Evolutionary conservation across 768 basidiomycete genomes (phyloP).

Genomic region (Lactarius sp.): DNA sequence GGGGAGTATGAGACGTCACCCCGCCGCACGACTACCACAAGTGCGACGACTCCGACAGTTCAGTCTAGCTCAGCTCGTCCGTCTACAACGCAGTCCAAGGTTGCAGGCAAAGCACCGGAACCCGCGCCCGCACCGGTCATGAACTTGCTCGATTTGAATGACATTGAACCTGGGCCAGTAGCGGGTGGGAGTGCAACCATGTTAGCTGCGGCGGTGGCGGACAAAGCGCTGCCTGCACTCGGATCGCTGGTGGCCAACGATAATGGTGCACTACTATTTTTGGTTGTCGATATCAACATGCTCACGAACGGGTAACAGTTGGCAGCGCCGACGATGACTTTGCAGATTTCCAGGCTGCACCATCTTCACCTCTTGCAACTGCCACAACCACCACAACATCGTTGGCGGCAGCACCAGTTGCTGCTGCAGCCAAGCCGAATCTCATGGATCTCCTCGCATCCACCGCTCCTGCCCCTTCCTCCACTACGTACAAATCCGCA

Average conservation of each 20-base stretch:
- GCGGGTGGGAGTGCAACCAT: neutral
- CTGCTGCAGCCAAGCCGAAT: slow-evolving; percentile 2
- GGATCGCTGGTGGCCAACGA: slow-evolving; percentile 24
- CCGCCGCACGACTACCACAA: slow-evolving; percentile 38
- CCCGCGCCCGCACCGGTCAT: slow-evolving; percentile 40
- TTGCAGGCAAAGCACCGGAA: slow-evolving; percentile 37
- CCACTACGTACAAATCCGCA: neutral
- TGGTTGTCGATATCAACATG: neutral
- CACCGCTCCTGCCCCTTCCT: neutral
- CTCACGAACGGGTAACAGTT: neutral
- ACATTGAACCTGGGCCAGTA: slow-evolving; percentile 48
- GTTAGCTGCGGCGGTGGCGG: slow-evolving; percentile 33
- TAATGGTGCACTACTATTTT: slow-evolving; percentile 25
- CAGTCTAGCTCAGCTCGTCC: slow-evolving; percentile 33
- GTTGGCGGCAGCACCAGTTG: neutral
- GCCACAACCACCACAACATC: slow-evolving; percentile 39
- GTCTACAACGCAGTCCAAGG: slow-evolving; percentile 26
- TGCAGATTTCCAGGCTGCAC: slow-evolving; percentile 78
- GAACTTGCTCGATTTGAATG: slow-evolving; percentile 77
- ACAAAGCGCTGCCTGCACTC: slow-evolving; percentile 55
- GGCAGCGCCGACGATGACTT: slow-evolving; percentile 66
- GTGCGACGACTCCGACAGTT: slow-evolving; percentile 32
- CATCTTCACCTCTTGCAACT: slow-evolving; percentile 47
- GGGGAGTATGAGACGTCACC: slow-evolving; percentile 77
- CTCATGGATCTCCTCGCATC: slow-evolving; percentile 16